phyloP scores from a whole-genome alignment of 2,329 filamentous ascomycete genomes.

The Claviceps spartinae region DNA sequence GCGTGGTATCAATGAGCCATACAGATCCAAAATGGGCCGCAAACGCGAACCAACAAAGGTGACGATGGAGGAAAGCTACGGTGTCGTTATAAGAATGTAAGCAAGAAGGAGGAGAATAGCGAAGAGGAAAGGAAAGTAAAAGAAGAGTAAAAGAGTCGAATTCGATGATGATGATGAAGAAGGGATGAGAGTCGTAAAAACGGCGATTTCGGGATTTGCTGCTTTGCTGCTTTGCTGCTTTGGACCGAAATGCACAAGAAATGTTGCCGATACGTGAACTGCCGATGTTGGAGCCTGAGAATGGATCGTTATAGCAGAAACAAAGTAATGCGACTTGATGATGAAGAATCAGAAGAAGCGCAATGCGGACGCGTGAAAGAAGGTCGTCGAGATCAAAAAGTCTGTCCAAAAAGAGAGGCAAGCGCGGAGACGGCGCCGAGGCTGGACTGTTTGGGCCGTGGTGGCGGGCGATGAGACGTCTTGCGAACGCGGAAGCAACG shows the following conservation, averaged over 20 bases:
- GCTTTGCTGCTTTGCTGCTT: neutral
- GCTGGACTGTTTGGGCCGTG: neutral
- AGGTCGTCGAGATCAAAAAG: slow-evolving; percentile 1
- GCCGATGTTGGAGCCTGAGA: neutral
- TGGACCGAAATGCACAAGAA: neutral
- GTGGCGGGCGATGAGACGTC: neutral
- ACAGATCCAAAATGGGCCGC: neutral
- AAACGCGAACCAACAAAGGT: neutral
- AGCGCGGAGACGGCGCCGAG: neutral
- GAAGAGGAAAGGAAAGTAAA: slow-evolving; percentile 10
- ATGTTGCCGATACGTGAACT: neutral
- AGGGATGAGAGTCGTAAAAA: neutral
- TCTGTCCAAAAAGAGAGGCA: slow-evolving; percentile 1
- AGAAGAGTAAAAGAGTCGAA: slow-evolving; percentile 11
- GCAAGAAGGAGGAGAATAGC: slow-evolving; percentile 14
- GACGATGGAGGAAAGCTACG: slow-evolving; percentile 14
- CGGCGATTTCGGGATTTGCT: neutral
- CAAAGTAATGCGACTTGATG: slow-evolving; percentile 1
- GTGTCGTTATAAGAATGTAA: slow-evolving; percentile 17
- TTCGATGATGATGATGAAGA: slow-evolving; percentile 8
- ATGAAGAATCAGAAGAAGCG: neutral
- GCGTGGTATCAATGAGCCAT: slow-evolving; percentile 2
- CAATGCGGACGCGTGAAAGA: slow-evolving; percentile 1
- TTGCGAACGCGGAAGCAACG: neutral
- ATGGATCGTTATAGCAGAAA: neutral